These are phyloP conservation scores for Loxodes magnus DNA, from an alignment of 73 alveolate species.

Conservation along the genomic window DNA sequence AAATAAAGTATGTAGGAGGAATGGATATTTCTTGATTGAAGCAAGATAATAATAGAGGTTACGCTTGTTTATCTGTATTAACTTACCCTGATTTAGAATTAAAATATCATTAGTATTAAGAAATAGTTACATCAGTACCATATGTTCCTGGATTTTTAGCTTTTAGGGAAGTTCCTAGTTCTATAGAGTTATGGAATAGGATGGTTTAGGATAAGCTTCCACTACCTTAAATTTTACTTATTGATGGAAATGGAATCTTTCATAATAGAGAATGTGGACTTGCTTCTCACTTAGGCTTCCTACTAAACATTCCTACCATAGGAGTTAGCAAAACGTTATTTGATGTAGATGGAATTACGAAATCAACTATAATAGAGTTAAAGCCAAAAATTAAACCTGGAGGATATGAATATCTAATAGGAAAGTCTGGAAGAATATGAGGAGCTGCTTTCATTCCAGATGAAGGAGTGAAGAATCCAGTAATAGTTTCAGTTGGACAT, in stretches of 20 bases:
- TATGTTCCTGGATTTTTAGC: constrained; percentile 97
- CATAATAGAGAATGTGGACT: constrained; percentile 89
- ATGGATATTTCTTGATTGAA: constrained; percentile 69
- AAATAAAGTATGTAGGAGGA: constrained; percentile 55
- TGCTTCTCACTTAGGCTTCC: constrained; percentile 92
- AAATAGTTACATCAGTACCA: constrained; percentile 73
- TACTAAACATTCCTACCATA: constrained; percentile 69
- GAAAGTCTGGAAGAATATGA: constrained; percentile 76
- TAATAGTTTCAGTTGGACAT: constrained; percentile 84
- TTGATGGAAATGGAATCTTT: constrained; percentile 94
- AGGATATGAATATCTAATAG: constrained; percentile 63
- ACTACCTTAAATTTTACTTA: constrained; percentile 78
- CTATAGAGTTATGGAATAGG: too few species aligned
- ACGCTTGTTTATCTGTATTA: constrained; percentile 66
- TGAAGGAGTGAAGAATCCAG: constrained; percentile 65
- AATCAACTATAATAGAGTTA: constrained; percentile 50
- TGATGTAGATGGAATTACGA: constrained; percentile 87
- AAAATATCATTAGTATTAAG: constrained; percentile 60
- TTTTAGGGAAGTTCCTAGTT: constrained; percentile 89
- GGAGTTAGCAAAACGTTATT: constrained; percentile 90
- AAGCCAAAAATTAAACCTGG: constrained; percentile 36
- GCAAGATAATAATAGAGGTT: constrained; percentile 52
- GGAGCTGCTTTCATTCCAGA: constrained; percentile 74
- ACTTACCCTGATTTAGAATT: constrained; percentile 52
- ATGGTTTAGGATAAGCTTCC: constrained; percentile 60